Percentiles rank a stretch among this genome's conserved stretches.
phyloP scores from a whole-genome alignment of 148 eudicot species.

The Pharnaceum exiguum region DNA sequence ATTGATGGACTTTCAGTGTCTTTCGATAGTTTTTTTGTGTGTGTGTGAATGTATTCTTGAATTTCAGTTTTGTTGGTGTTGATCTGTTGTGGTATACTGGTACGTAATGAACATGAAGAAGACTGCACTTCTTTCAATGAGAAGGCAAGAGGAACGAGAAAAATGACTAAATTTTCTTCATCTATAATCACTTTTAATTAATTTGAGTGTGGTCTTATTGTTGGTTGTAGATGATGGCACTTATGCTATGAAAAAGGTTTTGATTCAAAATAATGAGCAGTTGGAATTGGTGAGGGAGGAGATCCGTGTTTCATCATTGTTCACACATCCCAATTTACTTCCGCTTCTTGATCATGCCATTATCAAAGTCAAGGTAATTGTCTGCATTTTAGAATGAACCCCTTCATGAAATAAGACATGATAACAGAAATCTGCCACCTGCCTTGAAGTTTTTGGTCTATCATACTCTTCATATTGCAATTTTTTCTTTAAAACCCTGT shows the following conservation, averaged over 20 bases:
- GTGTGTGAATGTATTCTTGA: not conserved
- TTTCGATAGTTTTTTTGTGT: too few relatives aligned
- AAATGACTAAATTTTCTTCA: too few relatives aligned
- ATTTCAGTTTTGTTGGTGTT: not conserved
- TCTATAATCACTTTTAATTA: too few relatives aligned
- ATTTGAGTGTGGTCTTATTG: conserved; percentile 16
- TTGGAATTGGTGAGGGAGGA: conserved; percentile 94
- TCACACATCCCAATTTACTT: conserved; percentile 87
- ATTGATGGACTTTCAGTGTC: too few relatives aligned
- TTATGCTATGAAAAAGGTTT: conserved; percentile 97
- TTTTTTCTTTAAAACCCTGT: too few relatives aligned
- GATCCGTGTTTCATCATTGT: conserved; percentile 89
- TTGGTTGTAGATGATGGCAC: conserved; percentile 83
- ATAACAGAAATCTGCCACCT: not conserved
- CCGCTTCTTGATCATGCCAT: conserved; percentile 98
- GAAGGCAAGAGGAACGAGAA: too few relatives aligned
- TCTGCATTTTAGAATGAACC: not conserved
- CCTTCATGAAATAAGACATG: not conserved
- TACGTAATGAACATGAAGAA: too few relatives aligned
- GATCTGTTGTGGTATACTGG: not conserved
- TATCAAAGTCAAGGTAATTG: conserved; percentile 77
- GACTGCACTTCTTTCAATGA: too few relatives aligned
- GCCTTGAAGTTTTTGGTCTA: not conserved
- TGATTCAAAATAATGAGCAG: conserved; percentile 87
- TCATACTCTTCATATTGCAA: too few relatives aligned